Evolutionary conservation across 257 asterid genomes (phyloP), one percentile per base, ranked within the genome.

Genomic region (Solanum ahanhuiri): DNA sequence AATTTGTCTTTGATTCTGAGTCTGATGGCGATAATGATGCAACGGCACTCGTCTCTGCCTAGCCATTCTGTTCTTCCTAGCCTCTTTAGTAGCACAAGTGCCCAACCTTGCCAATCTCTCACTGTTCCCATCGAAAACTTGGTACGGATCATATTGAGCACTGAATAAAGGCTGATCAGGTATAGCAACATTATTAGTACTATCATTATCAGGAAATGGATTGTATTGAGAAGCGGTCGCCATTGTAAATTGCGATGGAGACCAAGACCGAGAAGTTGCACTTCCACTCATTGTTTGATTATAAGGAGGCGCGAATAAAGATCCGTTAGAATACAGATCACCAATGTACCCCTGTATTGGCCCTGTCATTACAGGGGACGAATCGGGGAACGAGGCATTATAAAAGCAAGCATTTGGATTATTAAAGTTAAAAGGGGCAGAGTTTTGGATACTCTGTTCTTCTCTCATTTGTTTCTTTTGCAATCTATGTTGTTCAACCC

Each of bases 61-160:
- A 5, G 98, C 98, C 99, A 97, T 97, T 87, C 99, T 89, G 67
- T 93, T 97, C 95, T 95, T 95, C 88, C 99, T 85, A 0, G 99
- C 98, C 88, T 95, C 99, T 84, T 92, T 97, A 9, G 98, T 94
- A 0, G 96, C 98, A 3, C 96, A 91, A 60, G 95, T 79, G 12
- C 98, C 96, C 83, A 90, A 82, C 60, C 93, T 90, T 86, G 91
- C 87, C 82, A 89, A 30, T 70, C 90, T 87, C 41, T 93, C 95
- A 28, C 95, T 94, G 54, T 88, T 90, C 12, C 90, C 91, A 58
- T 90, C 94, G 22, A 43, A 88, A 48, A 90, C 48, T 75, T 90
- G 98, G 86, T 91, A 92, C 0, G 92, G 93, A 64, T 63, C 70
- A 63, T 87, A 88, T 12, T 87, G 89, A 31, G 84, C 88, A 37